Evolutionary conservation across 306 rosid genomes (phyloP).

Genomic region (Spatholobus suberectus): DNA sequence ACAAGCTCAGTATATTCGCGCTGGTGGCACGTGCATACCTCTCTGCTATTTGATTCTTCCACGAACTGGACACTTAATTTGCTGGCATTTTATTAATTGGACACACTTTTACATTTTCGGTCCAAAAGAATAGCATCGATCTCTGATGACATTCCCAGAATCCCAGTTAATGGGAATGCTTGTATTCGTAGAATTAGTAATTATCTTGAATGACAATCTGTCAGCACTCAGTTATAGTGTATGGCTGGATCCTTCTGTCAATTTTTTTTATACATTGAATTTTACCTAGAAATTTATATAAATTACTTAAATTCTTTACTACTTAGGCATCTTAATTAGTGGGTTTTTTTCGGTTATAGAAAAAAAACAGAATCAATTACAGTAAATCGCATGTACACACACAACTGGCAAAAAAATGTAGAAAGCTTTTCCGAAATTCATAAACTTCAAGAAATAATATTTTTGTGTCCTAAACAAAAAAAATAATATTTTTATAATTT

Average conservation of each 20-base stretch:
- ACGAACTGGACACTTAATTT: neutral
- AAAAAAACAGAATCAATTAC: too few relatives aligned
- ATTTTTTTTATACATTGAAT: too few relatives aligned
- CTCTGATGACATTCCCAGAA: neutral
- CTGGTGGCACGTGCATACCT: neutral
- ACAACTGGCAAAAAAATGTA: too few relatives aligned
- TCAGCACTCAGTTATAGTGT: neutral
- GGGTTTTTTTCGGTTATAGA: too few relatives aligned
- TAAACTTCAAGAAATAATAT: too few relatives aligned
- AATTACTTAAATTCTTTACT: too few relatives aligned
- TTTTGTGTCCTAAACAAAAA: too few relatives aligned
- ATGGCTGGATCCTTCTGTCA: neutral
- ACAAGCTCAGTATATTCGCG: neutral
- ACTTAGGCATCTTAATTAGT: too few relatives aligned
- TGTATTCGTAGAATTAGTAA: neutral
- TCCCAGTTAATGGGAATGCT: slow-evolving; percentile 1
- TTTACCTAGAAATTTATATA: too few relatives aligned
- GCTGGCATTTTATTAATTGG: neutral
- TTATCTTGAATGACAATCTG: neutral
- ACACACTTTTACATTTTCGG: neutral
- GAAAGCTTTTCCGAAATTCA: neutral
- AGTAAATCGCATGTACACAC: neutral
- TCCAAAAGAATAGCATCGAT: neutral
- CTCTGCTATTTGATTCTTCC: neutral
- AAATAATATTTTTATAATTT: too few relatives aligned